These are phyloP conservation scores for Collybia nuda DNA, from an alignment of 768 basidiomycete species.

Conservation along the genomic window DNA sequence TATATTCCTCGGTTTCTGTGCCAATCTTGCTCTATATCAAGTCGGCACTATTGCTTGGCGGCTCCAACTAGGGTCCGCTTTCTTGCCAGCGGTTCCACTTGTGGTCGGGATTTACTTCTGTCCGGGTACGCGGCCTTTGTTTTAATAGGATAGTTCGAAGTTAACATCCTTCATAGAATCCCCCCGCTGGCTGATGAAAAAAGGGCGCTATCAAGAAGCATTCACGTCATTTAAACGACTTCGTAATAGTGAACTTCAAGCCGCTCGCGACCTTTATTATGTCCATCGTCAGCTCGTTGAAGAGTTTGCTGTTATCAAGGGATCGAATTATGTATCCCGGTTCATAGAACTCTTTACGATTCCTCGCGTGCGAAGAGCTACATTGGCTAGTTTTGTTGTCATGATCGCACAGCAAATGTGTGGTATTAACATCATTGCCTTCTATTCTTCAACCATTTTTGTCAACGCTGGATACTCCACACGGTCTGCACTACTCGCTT, in stretches of 20 bases:
- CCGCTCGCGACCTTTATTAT: conserved; percentile 78
- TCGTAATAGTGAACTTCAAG: conserved; percentile 68
- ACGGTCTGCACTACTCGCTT: conserved; percentile 58
- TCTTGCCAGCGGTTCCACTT: conserved; percentile 54
- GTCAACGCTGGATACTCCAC: conserved; percentile 51
- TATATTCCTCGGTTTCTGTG: conserved; percentile 70
- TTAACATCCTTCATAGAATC: conserved; percentile 45
- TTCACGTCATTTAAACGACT: conserved; percentile 65
- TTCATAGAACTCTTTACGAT: conserved; percentile 72
- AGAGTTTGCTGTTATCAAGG: conserved; percentile 57
- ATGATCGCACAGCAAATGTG: conserved; percentile 86
- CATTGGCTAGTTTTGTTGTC: conserved; percentile 49
- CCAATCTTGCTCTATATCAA: conserved; percentile 62
- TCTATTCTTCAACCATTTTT: conserved; percentile 82
- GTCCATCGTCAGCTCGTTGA: conserved; percentile 69
- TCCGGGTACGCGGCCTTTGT: conserved; percentile 33
- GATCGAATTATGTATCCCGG: conserved; percentile 44
- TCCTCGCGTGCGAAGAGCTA: conserved; percentile 57
- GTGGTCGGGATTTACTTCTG: conserved; percentile 50
- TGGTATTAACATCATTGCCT: conserved; percentile 77
- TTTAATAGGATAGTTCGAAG: background rate
- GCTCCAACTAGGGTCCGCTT: conserved; percentile 73
- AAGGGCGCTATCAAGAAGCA: conserved; percentile 69
- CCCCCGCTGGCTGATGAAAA: conserved; percentile 84
- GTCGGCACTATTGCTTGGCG: conserved; percentile 73